Base-by-base conservation (phyloP, 2,329 filamentous ascomycete species). In the Paecilomyces fulvus region DNA sequence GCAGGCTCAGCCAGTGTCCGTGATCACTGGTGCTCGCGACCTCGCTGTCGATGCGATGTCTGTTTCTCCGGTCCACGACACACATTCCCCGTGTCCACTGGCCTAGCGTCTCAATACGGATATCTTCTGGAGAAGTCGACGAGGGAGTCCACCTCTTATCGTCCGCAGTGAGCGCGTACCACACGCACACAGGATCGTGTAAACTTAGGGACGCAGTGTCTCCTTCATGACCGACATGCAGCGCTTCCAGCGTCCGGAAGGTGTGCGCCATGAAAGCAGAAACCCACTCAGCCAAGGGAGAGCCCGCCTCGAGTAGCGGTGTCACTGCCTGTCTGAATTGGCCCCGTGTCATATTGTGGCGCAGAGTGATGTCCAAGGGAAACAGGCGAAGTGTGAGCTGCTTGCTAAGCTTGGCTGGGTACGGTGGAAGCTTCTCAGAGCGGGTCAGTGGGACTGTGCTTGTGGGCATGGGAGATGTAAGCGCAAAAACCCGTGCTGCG, bases 51-150 rank as follows among this genome's bases (percentile, higher is more conserved):
- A 64, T 72, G 58, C 66, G 73, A 55, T 70, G 75, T 58, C 69
- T 75, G 49, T 73, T 74, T 57, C 94, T 81, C 33, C 84, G 80
- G 77, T 99, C 94, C 46, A 91, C 78, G 30, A 97, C 80, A 67
- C 91, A 92, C 86, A 94, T 92, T 1, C 94, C 92, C 56, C 90
- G 80, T 50, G 92, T 95, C 94, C 94, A 99, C 76, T 97, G 94
- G 1, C 92, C 94, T 2, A 83, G 77, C 0, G 91, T 95, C 75
- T 99, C 94, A 46, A 99, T 79, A 20, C 94, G 82, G 56, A 99
- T 87, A 70, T 99, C 94, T 71, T 95, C 88, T 0, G 79, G 83
- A 56, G 70, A 75, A 46, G 80, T 77, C 12, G 76, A 71, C 1
- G 81, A 78, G 14, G 80, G 59, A 55, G 63, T 67, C 74, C 75